Conservation (phyloP, 2,329 filamentous ascomycete genomes). For the Paecilomyces sp. region DNA sequence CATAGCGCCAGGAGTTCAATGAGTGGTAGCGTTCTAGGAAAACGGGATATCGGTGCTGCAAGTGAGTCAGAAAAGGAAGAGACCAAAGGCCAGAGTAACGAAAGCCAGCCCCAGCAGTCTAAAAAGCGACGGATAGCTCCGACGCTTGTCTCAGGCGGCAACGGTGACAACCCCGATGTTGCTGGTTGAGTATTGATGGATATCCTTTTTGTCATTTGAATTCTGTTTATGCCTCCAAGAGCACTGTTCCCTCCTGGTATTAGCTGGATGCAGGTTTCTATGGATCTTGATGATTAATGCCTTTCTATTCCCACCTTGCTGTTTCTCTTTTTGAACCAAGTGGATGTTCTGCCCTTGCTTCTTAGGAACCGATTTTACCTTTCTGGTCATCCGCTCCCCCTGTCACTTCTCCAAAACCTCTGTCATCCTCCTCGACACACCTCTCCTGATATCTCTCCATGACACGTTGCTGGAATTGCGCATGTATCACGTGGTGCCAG, state of each 20-base stretch:
- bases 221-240: neutral
- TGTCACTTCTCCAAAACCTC: neutral
- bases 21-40: slow-evolving; percentile 48
- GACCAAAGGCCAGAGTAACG: slow-evolving; percentile 29
- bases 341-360: neutral
- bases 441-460: neutral
- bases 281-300: slow-evolving; percentile 15
- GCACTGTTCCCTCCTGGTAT: neutral
- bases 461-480: neutral
- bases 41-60: slow-evolving; percentile 37
- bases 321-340: neutral
- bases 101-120: slow-evolving; percentile 44
- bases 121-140: slow-evolving; percentile 68
- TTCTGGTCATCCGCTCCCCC: neutral
- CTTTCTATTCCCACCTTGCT: slow-evolving; percentile 3
- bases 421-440: neutral
- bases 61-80: slow-evolving; percentile 42
- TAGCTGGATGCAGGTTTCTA: slow-evolving; percentile 1
- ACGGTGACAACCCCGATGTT: slow-evolving; percentile 4
- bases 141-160: slow-evolving; percentile 46
- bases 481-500: neutral
- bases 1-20: slow-evolving; percentile 51
- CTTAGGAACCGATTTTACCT: neutral
- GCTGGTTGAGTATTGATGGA: slow-evolving; percentile 7
- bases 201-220: neutral